phyloP scores from a whole-genome alignment of 331 rosid genomes.

The Prunus yedoensis region DNA sequence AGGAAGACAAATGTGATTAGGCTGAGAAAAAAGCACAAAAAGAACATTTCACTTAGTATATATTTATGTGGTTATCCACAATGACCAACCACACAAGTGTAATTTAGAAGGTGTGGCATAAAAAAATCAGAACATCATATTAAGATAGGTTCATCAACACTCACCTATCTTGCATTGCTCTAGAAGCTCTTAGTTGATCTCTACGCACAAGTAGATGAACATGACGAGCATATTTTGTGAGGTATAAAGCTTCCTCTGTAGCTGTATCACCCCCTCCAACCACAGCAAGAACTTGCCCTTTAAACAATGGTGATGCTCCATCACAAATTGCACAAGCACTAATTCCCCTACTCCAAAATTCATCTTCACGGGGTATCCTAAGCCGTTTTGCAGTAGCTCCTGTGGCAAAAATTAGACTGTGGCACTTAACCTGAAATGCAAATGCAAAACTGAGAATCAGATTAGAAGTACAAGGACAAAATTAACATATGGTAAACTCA shows the following conservation, averaged over 20 bases:
- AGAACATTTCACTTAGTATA: background rate
- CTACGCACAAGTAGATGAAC: slow-evolving; percentile 87
- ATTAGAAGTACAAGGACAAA: slow-evolving; percentile 4
- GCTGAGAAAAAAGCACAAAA: background rate
- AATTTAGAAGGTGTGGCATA: background rate
- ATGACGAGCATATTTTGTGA: slow-evolving; percentile 92
- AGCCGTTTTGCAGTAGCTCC: slow-evolving; percentile 95
- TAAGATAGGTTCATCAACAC: slow-evolving; percentile 33
- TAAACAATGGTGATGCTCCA: slow-evolving; percentile 96
- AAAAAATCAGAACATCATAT: slow-evolving; percentile 19
- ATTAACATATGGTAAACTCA: background rate
- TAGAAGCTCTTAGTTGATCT: slow-evolving; percentile 87
- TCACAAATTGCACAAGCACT: slow-evolving; percentile 99
- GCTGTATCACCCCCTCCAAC: slow-evolving; percentile 99
- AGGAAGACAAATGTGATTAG: background rate
- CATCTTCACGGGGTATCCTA: slow-evolving; percentile 86
- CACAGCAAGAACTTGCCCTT: slow-evolving; percentile 93
- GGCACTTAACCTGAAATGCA: slow-evolving; percentile 70
- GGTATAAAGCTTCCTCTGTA: slow-evolving; percentile 91
- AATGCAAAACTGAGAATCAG: slow-evolving; percentile 16
- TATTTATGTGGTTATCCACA: background rate
- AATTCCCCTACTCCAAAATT: slow-evolving; percentile 98
- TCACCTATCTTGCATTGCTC: slow-evolving; percentile 99
- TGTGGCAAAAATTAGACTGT: slow-evolving; percentile 73
- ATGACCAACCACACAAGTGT: background rate